These are phyloP conservation scores for Cyclaneusma minus DNA, from an alignment of 2,329 filamentous ascomycete species.

Conservation along the genomic window DNA sequence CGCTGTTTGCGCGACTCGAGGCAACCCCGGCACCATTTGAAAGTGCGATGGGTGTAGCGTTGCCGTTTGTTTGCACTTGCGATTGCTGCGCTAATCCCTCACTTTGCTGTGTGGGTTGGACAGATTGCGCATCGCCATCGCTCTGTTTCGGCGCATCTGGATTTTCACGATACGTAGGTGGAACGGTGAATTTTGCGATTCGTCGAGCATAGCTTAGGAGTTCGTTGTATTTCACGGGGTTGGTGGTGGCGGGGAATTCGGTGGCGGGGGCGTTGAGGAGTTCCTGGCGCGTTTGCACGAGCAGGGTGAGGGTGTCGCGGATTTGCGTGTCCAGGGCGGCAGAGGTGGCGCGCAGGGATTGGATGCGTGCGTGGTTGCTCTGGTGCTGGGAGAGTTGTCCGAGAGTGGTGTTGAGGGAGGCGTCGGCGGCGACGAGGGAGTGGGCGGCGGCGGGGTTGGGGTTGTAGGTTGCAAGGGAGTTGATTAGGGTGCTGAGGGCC, in stretches of 20 bases:
- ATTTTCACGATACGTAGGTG: conserved; percentile 20
- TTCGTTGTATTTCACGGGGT: conserved; percentile 51
- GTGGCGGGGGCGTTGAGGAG: conserved; percentile 48
- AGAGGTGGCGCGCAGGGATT: conserved; percentile 50
- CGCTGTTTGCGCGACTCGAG: not conserved
- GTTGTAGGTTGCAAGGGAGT: conserved; percentile 71
- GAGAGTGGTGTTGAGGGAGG: conserved; percentile 48
- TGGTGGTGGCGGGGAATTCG: conserved; percentile 32
- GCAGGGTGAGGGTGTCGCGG: conserved; percentile 50
- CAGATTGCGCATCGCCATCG: not conserved
- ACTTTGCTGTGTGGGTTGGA: conserved; percentile 5
- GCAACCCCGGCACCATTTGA: conserved; percentile 10
- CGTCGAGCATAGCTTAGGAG: conserved; percentile 64
- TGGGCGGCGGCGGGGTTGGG: conserved; percentile 51
- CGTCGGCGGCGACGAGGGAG: conserved; percentile 57
- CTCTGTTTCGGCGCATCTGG: not conserved
- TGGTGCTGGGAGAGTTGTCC: conserved; percentile 64
- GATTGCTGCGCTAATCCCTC: conserved; percentile 7
- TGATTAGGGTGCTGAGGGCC: conserved; percentile 53
- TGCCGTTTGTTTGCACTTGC: conserved; percentile 15
- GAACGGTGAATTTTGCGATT: conserved; percentile 67
- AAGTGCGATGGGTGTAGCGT: conserved; percentile 9
- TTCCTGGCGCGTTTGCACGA: conserved; percentile 59
- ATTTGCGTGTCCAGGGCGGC: conserved; percentile 55
- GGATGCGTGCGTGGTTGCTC: conserved; percentile 53